Percentiles rank a stretch among this genome's conserved stretches.
phyloP scores from a whole-genome alignment of 768 basidiomycete species.

The Obba rivulosa region DNA sequence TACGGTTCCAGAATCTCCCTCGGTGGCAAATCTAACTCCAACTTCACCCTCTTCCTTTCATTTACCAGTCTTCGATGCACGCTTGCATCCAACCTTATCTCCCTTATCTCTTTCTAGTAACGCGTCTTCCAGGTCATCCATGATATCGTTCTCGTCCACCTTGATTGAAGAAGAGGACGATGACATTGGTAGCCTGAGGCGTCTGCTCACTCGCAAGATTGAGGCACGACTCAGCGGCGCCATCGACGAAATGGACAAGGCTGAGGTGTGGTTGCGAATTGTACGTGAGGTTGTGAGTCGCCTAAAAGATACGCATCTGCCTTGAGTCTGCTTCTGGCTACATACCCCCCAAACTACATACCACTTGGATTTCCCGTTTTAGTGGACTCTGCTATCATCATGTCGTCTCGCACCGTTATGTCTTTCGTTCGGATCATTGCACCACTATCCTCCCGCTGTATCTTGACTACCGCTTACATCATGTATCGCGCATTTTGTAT shows the following conservation, averaged over 20 bases:
- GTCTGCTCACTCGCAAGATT: conserved; percentile 63
- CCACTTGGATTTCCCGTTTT: too few species aligned
- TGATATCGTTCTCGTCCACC: conserved; percentile 44
- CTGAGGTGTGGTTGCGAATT: conserved; percentile 53
- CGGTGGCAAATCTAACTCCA: too few species aligned
- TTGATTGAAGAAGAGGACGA: conserved; percentile 60
- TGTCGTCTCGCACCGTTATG: too few species aligned
- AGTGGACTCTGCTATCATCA: too few species aligned
- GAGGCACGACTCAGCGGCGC: conserved; percentile 50
- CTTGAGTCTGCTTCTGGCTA: neutral
- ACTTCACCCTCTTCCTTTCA: too few species aligned
- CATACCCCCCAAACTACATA: neutral
- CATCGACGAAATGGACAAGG: conserved; percentile 59
- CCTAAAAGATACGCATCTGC: conserved; percentile 4
- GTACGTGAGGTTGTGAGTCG: conserved; percentile 45
- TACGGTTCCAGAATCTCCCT: neutral
- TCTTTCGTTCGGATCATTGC: too few species aligned
- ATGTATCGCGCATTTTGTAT: too few species aligned
- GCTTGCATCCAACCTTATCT: too few species aligned
- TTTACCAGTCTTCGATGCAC: too few species aligned
- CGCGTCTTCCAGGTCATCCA: conserved; percentile 28
- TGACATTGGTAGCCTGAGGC: conserved; percentile 55
- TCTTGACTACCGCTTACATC: too few species aligned
- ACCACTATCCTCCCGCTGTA: too few species aligned
- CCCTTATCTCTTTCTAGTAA: too few species aligned